Base-by-base conservation (phyloP, 345 rosid species). In the Eucalyptus coolabah region DNA sequence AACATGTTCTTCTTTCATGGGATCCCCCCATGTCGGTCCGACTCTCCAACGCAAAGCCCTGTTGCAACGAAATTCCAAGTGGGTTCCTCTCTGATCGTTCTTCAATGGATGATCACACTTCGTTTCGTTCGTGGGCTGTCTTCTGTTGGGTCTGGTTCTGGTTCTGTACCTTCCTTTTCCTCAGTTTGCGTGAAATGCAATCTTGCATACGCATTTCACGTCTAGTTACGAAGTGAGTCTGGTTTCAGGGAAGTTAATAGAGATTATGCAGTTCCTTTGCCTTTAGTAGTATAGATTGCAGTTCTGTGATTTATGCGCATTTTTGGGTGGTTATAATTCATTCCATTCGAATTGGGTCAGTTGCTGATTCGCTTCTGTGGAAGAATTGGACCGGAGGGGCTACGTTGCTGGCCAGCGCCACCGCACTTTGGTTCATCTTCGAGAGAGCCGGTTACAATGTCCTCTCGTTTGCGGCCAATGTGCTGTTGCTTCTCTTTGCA, bases 361-460 rank as follows among this genome's bases (percentile, higher is more conserved):
- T 94, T 87, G 98, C 99, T 59, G 99, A 98, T 93, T 92, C 94
- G 92, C 88, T 98, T 67, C 82, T 97, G 87, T 97, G 99, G 99
- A 96, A 92, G 94, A 97, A 93, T 90, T 87, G 93, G 91, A 87
- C 86, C 24, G 94, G 94, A 86, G 96, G 97, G 63, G 77, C 90
- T 83, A 89, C 93, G 86, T 88, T 97, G 81, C 89, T 98, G 88
- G 88, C 82, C 13, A 89, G 96, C 30, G 91, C 99, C 6, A 95
- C 97, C 17, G 88, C 90, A 7, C 86, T 95, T 80, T 98, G 99
- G 99, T 89, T 93, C 89, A 88, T 96, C 15, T 95, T 98, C n/a
- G 99, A 98, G 89, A 91, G 92, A 93, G 99, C 93, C 28, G 98
- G 97, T 69, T 96, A 97, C 92, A 95, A 92, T 94, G 86, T 95